Conservation (phyloP, 495 filamentous ascomycete species). For the Hyphodiscus hymeniophilus region DNA sequence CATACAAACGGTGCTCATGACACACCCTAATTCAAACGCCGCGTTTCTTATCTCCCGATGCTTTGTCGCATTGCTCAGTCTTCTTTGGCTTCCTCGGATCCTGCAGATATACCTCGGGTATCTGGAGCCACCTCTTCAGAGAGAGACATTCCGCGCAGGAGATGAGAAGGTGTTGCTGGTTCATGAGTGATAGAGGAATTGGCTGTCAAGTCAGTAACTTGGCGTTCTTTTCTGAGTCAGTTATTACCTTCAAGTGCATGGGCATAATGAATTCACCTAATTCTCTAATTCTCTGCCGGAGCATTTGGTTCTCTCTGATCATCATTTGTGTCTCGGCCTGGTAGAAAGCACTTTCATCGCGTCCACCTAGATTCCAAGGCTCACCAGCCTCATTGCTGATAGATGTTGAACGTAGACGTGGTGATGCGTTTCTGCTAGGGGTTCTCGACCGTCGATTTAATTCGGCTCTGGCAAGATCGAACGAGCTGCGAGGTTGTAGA, state of each 20-base stretch:
- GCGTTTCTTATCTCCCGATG: no score
- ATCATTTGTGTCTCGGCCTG: constrained; percentile 87
- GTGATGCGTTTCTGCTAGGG: constrained; percentile 47
- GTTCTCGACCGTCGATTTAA: constrained; percentile 46
- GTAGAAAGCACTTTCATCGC: constrained; percentile 81
- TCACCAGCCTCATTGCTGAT: constrained; percentile 43
- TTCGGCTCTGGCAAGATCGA: constrained; percentile 47
- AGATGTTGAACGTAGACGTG: constrained; percentile 44
- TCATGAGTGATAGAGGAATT: constrained; percentile 29
- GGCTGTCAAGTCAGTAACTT: constrained; percentile 29
- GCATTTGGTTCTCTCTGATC: constrained; percentile 87
- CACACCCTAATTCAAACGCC: no score
- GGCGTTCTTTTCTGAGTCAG: constrained; percentile 25
- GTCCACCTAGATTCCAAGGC: constrained; percentile 34
- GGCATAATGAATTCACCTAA: constrained; percentile 44
- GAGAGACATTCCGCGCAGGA: constrained; percentile 26
- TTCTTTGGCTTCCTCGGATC: neutral
- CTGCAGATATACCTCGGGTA: neutral
- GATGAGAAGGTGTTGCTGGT: constrained; percentile 30
- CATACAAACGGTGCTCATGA: no score
- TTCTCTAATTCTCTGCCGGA: constrained; percentile 76
- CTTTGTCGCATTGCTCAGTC: no score
- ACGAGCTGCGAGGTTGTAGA: constrained; percentile 44
- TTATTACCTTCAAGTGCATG: constrained; percentile 2
- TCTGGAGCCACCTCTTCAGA: constrained; percentile 13